A percentile compares a stretch with the other conserved stretches of the same genome.
Evolutionary conservation across 108 stramenopile species (phyloP).

Genomic region (Cylindrotheca closterium): DNA sequence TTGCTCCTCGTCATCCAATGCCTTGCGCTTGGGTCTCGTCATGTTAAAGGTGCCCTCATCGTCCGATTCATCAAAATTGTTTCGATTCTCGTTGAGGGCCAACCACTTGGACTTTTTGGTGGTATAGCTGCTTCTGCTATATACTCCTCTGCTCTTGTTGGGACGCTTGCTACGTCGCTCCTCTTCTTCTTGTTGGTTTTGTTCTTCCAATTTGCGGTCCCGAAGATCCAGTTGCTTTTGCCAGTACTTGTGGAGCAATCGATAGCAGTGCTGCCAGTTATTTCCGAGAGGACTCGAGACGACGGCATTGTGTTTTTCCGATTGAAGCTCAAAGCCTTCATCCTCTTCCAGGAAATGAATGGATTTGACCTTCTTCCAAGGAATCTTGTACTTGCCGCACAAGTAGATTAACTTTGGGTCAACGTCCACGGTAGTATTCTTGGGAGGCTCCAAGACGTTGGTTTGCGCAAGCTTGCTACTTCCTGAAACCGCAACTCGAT

Average conservation of each 20-base stretch:
- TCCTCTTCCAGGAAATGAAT: neutral
- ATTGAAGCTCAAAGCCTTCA: neutral
- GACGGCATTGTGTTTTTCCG: neutral
- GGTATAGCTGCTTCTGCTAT: neutral
- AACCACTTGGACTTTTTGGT: conserved; percentile 2
- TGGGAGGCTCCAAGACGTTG: neutral
- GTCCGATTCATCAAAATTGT: conserved; percentile 15
- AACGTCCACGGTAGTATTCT: no score
- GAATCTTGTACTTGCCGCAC: conserved; percentile 22
- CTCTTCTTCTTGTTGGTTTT: neutral
- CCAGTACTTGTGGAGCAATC: conserved; percentile 6
- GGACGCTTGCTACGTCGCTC: neutral
- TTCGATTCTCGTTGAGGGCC: conserved; percentile 4
- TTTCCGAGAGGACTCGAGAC: neutral
- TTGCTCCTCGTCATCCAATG: neutral
- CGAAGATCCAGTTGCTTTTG: conserved; percentile 1
- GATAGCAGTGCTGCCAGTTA: neutral
- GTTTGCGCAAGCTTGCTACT: no score
- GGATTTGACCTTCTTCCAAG: conserved; percentile 19
- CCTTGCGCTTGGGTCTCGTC: neutral
- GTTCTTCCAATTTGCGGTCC: conserved; percentile 1
- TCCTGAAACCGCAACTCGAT: no score
- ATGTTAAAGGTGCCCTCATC: neutral
- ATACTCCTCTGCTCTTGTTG: neutral
- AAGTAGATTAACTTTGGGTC: conserved; percentile 22